A percentile compares a stretch with the other conserved stretches of the same genome.
These are phyloP conservation scores for Aspergillus awamori DNA, from an alignment of 2,329 filamentous ascomycete genomes.

Conservation along the genomic window DNA sequence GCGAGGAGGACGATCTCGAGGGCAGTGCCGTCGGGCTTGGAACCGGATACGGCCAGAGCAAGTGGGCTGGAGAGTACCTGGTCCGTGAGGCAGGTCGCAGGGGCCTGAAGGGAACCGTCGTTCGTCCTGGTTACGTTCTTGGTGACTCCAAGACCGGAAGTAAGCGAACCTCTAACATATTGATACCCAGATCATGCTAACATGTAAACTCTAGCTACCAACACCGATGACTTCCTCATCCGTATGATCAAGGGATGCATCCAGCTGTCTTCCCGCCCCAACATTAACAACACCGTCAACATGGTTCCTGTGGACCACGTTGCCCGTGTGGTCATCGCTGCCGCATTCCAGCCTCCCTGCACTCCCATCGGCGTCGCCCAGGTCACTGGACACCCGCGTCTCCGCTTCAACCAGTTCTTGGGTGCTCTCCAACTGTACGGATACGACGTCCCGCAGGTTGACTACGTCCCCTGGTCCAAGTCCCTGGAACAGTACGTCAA, in stretches of 20 bases:
- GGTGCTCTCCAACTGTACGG: conserved; percentile 71
- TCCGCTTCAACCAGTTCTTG: conserved; percentile 79
- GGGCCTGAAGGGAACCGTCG: conserved; percentile 73
- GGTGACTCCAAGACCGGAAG: conserved; percentile 70
- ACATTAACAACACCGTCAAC: conserved; percentile 86
- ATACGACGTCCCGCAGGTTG: conserved; percentile 67
- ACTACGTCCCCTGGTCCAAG: conserved; percentile 70
- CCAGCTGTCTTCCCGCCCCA: conserved; percentile 72
- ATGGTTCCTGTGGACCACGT: conserved; percentile 86
- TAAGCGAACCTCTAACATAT: conserved; percentile 11
- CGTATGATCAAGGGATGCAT: conserved; percentile 85
- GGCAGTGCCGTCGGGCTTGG: conserved; percentile 76
- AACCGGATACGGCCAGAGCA: conserved; percentile 88
- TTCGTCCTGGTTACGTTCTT: conserved; percentile 83
- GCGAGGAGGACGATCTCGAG: conserved; percentile 75
- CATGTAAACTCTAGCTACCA: conserved; percentile 48
- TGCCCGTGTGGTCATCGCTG: conserved; percentile 74
- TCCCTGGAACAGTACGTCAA: conserved; percentile 70
- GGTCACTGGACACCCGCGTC: conserved; percentile 76
- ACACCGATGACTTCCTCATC: conserved; percentile 88
- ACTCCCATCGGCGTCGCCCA: conserved; percentile 67
- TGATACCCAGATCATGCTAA: not conserved
- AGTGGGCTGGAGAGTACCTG: conserved; percentile 78
- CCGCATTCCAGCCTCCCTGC: conserved; percentile 66
- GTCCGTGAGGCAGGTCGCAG: conserved; percentile 76